Evolutionary conservation across 345 rosid species (phyloP), one percentile per base, ranked within the genome.

Genomic region (Boechera divaricarpa): DNA sequence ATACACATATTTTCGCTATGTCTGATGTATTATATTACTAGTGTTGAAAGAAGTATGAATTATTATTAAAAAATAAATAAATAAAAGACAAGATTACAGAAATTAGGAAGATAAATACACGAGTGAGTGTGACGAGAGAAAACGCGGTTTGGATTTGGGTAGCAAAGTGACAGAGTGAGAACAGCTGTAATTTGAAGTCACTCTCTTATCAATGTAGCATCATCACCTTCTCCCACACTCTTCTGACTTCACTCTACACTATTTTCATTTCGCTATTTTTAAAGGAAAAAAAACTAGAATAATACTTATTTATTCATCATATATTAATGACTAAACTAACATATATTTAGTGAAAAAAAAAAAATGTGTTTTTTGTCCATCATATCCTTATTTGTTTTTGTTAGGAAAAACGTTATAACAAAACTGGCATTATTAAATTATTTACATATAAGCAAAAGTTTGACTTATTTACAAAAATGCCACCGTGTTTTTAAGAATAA

Each of bases 151-250:
- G 64, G 26, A 39, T 21, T 60, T 42, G 59, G 71, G 76, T 63
- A 63, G 52, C 76, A 77, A 64, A 71, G 81, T 29, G 67, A 77
- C 76, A 77, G 81, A 75, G 38, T 9, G 60, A 65, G 67, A 64
- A 71, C 81, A 77, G 81, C 77, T 77, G 81, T 65, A 13, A 48
- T 56, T 39, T 64, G 67, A 71, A 77, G 77, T 71, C 80, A 77
- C 67, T 70, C 71, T 77, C 80, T 63, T 41, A 42, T 10, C 70
- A 33, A 45, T 55, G 4, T 39, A 54, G 44, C 75, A 77, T 63
- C 65, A 54, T 77, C 69, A 51, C 32, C 70, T 54, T 69, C 65
- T 53, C 26, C 59, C 62, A 47, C 76, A 77, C 81, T 65, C 81
- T 64, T 56, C 76, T 71, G 18, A 77, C 72, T 71, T 65, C 77